Conservation (phyloP, 2,329 filamentous ascomycete species). For the Phialocephala subalpina region DNA sequence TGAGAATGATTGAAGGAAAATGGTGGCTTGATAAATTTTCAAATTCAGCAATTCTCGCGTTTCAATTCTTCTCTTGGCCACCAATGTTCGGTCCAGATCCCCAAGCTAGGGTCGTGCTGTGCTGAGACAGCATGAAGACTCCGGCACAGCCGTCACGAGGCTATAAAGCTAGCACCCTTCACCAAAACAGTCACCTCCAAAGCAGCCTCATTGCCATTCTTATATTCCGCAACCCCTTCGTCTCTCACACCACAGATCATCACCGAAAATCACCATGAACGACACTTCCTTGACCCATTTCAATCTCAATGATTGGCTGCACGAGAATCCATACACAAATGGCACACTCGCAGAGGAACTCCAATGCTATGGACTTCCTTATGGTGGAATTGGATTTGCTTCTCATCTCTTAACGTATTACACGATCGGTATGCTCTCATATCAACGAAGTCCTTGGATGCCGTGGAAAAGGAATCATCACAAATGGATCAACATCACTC, state of each 20-base stretch:
- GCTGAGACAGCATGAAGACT: conserved; percentile 10
- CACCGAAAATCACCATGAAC: conserved; percentile 8
- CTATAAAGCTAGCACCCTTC: background rate
- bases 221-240: conserved; percentile 13
- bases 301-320: conserved; percentile 11
- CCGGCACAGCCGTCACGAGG: conserved; percentile 8
- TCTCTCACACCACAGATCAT: conserved; percentile 8
- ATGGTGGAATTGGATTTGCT: conserved; percentile 26
- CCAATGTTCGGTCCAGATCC: no score
- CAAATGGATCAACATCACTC: conserved; percentile 15
- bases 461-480: conserved; percentile 13
- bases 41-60: background rate
- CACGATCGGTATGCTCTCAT: conserved; percentile 14
- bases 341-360: conserved; percentile 8
- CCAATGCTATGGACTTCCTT: conserved; percentile 23
- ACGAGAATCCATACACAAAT: conserved; percentile 7
- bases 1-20: no score
- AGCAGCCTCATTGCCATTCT: conserved; percentile 12
- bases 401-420: conserved; percentile 27
- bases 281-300: conserved; percentile 11
- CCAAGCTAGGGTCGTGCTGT: conserved; percentile 1
- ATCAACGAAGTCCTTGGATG: conserved; percentile 13
- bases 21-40: conserved; percentile 6
- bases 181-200: conserved; percentile 6
- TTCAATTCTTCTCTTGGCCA: background rate